phyloP scores from a whole-genome alignment of 345 rosid species.

The Melaleuca quinquenervia region DNA sequence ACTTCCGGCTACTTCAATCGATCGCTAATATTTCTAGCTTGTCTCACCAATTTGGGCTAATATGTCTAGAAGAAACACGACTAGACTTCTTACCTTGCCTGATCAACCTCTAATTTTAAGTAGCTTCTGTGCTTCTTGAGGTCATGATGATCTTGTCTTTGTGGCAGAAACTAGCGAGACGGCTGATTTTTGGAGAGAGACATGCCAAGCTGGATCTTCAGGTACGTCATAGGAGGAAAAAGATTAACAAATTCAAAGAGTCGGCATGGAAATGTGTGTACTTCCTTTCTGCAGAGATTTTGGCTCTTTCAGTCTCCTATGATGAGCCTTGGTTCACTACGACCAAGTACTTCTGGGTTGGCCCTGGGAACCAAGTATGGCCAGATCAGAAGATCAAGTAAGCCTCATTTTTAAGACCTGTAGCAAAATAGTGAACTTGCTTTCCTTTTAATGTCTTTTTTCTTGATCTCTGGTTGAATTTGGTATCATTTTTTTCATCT shows the following conservation, averaged over 20 bases:
- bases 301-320: constrained; percentile 45
- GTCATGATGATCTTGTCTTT: background rate
- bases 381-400: constrained; percentile 84
- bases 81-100: background rate
- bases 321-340: constrained; percentile 81
- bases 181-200: constrained; percentile 44
- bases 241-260: constrained; percentile 69
- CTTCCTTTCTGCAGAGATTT: constrained; percentile 63
- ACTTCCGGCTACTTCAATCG: background rate
- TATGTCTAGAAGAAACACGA: background rate
- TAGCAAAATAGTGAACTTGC: background rate
- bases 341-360: constrained; percentile 69
- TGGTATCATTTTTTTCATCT: background rate
- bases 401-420: constrained; percentile 3
- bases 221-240: constrained; percentile 31
- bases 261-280: constrained; percentile 90
- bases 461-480: background rate
- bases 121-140: background rate
- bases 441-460: background rate
- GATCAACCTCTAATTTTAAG: background rate
- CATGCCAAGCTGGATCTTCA: constrained; percentile 18
- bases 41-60: background rate
- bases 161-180: constrained; percentile 47
- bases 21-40: background rate
- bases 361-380: constrained; percentile 77